Evolutionary conservation across 176 grass and related monocot genomes (phyloP), one percentile per base, ranked within the genome.

Genomic region (Rhynchospora pubera): DNA sequence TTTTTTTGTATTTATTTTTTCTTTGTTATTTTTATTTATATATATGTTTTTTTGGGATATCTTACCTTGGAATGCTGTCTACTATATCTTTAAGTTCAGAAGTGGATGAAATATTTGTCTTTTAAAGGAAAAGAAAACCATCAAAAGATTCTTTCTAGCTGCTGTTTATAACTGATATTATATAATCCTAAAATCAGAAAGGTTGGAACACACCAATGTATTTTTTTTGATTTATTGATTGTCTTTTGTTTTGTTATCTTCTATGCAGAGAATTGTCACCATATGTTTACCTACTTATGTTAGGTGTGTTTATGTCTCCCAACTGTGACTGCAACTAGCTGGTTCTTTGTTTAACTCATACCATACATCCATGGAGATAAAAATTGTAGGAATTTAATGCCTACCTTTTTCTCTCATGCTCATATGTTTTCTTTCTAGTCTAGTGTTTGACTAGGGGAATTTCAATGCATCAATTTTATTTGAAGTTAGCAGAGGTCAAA

Each of bases 341-440:
- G 10, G 46, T 74, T n/a, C 46, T 74, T 52, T 75, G 26, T 75
- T 75, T 75, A 53, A 21, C 46, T 75, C 65, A 67, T 67, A 32
- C 46, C 48, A 28, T 75, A 51, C 46, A 75, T 52, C 12, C 11
- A 51, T 74, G 45, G 24, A 74, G 21, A 52, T 24, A 13, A 21
- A 21, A 5, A 74, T 52, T 74, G 46, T 24, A 12, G 19, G 23
- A 51, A 74, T 13, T 26, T 51, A 52, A 13, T 74, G 45, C 21
- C 5, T 21, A 74, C 70, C 26, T 43, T 22, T 75, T 51, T 75
- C 5, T 75, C 5, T 75, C 65, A 75, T 30, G 10, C 22, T 15
- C 24, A 18, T 45, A 30, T 30, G 15, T 75, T 46, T 52, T 12
- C 0, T 75, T 75, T 9, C 51, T 53, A 11, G 48, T 51, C 48